phyloP scores from a whole-genome alignment of 495 filamentous ascomycete genomes.

The Daldinia decipiens region DNA sequence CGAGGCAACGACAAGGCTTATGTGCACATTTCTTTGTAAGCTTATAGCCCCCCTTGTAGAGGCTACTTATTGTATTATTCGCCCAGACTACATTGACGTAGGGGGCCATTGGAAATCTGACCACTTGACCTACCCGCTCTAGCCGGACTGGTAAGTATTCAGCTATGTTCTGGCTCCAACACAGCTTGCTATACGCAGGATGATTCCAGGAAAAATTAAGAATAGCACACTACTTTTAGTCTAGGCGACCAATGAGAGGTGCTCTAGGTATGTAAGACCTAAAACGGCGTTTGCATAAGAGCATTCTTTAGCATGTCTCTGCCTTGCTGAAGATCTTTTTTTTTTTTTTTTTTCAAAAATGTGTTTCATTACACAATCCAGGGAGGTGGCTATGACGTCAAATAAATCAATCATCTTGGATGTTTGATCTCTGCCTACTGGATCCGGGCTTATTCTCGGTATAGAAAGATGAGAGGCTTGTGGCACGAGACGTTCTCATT shows the following conservation, averaged over 20 bases:
- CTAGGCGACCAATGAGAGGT: conserved; percentile 1
- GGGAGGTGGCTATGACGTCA: conserved; percentile 18
- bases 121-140: conserved; percentile 8
- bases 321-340: conserved; percentile 24
- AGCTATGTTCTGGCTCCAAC: conserved; percentile 8
- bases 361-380: background rate
- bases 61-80: background rate
- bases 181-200: conserved; percentile 2
- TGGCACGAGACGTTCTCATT: conserved; percentile 3
- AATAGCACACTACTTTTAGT: background rate
- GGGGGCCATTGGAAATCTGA: conserved; percentile 1
- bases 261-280: background rate
- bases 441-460: background rate
- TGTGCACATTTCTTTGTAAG: conserved; percentile 8
- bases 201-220: conserved; percentile 3
- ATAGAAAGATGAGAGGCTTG: background rate
- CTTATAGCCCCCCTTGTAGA: conserved; percentile 13
- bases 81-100: background rate
- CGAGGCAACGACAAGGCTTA: background rate
- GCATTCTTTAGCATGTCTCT: conserved; percentile 7
- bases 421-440: background rate
- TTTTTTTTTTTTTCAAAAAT: conserved; percentile 29
- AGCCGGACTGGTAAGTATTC: conserved; percentile 1
- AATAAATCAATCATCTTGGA: background rate
- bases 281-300: background rate